phyloP scores from a whole-genome alignment of 1,284 basidiomycete genomes.

The Marasmius sp. region DNA sequence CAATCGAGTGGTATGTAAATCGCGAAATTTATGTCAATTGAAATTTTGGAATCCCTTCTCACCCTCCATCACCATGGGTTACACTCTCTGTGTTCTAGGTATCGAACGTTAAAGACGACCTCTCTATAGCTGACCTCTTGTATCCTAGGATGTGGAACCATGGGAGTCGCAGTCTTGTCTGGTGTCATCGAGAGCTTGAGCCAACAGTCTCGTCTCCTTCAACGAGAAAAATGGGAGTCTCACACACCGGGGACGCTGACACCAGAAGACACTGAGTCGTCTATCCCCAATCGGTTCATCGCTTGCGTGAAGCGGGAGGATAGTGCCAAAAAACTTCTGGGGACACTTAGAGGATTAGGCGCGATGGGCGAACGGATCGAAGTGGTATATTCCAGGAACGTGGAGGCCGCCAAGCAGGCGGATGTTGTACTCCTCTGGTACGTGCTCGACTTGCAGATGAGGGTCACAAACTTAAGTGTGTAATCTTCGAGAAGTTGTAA shows the following conservation, averaged over 20 bases:
- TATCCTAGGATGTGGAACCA: slow-evolving; percentile 89
- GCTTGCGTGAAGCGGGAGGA: slow-evolving; percentile 87
- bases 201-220: slow-evolving; percentile 35
- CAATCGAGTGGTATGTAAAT: not conserved
- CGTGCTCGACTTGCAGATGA: slow-evolving; percentile 21
- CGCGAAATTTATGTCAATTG: not conserved
- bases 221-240: slow-evolving; percentile 68
- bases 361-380: slow-evolving; percentile 65
- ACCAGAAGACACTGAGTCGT: slow-evolving; percentile 62
- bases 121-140: slow-evolving; percentile 2
- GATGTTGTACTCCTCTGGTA: slow-evolving; percentile 91
- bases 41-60: slow-evolving; percentile 5
- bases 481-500: slow-evolving; percentile 71
- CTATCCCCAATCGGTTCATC: slow-evolving; percentile 82
- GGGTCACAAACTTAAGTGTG: not conserved
- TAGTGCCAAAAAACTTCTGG: slow-evolving; percentile 70
- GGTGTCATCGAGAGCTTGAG: slow-evolving; percentile 82
- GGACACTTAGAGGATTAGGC: slow-evolving; percentile 61
- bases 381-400: slow-evolving; percentile 70
- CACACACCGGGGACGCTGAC: slow-evolving; percentile 85
- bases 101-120: not conserved
- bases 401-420: slow-evolving; percentile 69
- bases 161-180: slow-evolving; percentile 96
- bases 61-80: slow-evolving; percentile 44
- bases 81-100: slow-evolving; percentile 63